Evolutionary conservation across 257 asterid genomes (phyloP).

Genomic region (Lithospermum erythrorhizon): DNA sequence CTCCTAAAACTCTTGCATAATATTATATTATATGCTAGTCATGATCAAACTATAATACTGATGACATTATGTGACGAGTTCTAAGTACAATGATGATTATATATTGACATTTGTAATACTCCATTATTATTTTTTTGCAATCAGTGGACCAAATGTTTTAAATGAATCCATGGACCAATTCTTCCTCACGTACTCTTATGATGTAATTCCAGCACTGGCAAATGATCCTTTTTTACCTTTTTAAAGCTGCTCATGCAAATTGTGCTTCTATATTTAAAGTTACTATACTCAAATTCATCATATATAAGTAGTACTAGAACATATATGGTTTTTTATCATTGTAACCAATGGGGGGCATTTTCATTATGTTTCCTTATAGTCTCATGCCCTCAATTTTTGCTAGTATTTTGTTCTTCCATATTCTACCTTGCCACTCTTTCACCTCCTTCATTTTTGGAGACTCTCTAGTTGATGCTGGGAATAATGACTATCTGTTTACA

Average conservation of each 20-base stretch:
- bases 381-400: not conserved
- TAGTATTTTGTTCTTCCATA: slow-evolving; percentile 4
- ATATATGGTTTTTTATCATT: not conserved
- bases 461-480: slow-evolving; percentile 44
- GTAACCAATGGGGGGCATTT: not conserved
- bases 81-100: too few species aligned
- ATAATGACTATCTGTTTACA: slow-evolving; percentile 37
- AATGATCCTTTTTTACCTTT: not conserved
- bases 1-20: too few species aligned
- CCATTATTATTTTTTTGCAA: too few species aligned
- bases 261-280: not conserved
- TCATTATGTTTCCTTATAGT: not conserved
- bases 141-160: too few species aligned
- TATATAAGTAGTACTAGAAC: not conserved
- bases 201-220: not conserved
- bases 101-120: too few species aligned
- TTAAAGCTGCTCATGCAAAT: not conserved
- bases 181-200: not conserved
- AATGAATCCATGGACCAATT: not conserved
- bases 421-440: slow-evolving; percentile 15
- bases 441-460: slow-evolving; percentile 43
- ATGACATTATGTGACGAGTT: too few species aligned
- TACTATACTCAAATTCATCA: not conserved
- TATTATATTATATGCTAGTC: too few species aligned
- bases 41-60: too few species aligned